Evolutionary conservation across 352 stramenopile species (phyloP).

Genomic region (Salisapilia sapeloensis): DNA sequence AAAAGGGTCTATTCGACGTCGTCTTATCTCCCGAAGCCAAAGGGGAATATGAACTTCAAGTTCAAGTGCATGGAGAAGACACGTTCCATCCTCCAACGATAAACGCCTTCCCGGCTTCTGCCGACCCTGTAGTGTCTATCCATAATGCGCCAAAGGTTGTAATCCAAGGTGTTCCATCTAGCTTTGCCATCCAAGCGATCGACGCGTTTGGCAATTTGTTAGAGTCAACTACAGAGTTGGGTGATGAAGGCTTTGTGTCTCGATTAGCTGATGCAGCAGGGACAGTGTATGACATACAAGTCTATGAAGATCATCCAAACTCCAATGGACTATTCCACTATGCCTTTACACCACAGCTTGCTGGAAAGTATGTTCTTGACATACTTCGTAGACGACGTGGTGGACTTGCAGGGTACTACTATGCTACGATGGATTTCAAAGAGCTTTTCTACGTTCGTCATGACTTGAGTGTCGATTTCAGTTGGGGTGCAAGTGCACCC

Average conservation of each 20-base stretch:
- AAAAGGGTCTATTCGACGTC: slow-evolving; percentile 63
- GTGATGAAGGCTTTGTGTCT: slow-evolving; percentile 30
- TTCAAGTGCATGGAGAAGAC: slow-evolving; percentile 23
- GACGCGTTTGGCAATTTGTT: slow-evolving; percentile 88
- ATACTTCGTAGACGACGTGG: slow-evolving; percentile 63
- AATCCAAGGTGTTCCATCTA: slow-evolving; percentile 47
- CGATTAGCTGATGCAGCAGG: slow-evolving; percentile 22
- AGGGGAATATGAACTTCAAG: slow-evolving; percentile 34
- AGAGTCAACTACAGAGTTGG: slow-evolving; percentile 52
- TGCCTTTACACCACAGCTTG: slow-evolving; percentile 54
- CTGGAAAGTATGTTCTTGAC: slow-evolving; percentile 67
- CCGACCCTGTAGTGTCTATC: slow-evolving; percentile 36
- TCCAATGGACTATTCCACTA: slow-evolving; percentile 79
- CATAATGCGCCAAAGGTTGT: slow-evolving; percentile 73
- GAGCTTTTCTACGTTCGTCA: slow-evolving; percentile 47
- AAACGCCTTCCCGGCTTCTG: slow-evolving; percentile 57
- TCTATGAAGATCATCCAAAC: slow-evolving; percentile 44
- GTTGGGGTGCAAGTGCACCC: slow-evolving; percentile 60
- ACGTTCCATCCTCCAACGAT: slow-evolving; percentile 64
- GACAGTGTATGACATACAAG: slow-evolving; percentile 10
- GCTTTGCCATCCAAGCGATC: slow-evolving; percentile 78
- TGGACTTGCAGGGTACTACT: slow-evolving; percentile 87
- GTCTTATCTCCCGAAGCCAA: slow-evolving; percentile 70
- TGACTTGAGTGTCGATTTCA: slow-evolving; percentile 73
- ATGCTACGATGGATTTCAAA: slow-evolving; percentile 75